Evolutionary conservation across 257 asterid genomes (phyloP), one percentile per base, ranked within the genome.

Genomic region (Pogostemon cablin): DNA sequence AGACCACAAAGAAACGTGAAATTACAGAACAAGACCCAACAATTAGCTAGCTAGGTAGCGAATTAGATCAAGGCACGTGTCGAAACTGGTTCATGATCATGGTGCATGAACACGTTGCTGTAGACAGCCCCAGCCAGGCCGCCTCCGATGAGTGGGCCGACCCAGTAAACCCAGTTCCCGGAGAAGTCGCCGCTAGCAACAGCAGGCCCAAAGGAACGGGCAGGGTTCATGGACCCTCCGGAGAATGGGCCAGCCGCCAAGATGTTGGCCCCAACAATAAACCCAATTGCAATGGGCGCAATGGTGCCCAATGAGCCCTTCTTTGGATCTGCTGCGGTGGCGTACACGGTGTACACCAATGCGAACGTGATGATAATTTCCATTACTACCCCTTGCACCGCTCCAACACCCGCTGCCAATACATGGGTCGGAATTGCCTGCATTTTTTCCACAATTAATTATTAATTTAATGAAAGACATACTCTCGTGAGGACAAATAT

Each of bases 191-290:
- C 91, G 71, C 88, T 79, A 0, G 79, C 95, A 4, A 87, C 90
- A 0, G 98, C 97, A 0, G 98, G 98, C 4, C 97, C 97, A 41
- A 87, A 86, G 0, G 98, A 92, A 0, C 96, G 90, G 72, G 98
- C 98, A 0, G 97, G 98, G 85, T 92, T 92, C 98, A 92, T 92
- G 9, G 98, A 92, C 9, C 98, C 97, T 1, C 98, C 98, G 32
- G 96, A 90, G 84, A 92, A 92, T 3, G 97, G 93, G 39, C 98
- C 97, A 1, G 96, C 97, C 1, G 98, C 97, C 83, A 92, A 78
- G 10, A 92, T 92, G 77, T 92, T 92, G 68, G 98, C 97, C 0
- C 97, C 92, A 3, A 90, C 98, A 4, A 92, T 86, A 86, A 92
- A 84, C 4, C 98, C 98, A 15, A 92, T 90, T 37, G 97, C 98